Conservation (phyloP, 169 alveolate genomes). For the Neospora caninum region DNA sequence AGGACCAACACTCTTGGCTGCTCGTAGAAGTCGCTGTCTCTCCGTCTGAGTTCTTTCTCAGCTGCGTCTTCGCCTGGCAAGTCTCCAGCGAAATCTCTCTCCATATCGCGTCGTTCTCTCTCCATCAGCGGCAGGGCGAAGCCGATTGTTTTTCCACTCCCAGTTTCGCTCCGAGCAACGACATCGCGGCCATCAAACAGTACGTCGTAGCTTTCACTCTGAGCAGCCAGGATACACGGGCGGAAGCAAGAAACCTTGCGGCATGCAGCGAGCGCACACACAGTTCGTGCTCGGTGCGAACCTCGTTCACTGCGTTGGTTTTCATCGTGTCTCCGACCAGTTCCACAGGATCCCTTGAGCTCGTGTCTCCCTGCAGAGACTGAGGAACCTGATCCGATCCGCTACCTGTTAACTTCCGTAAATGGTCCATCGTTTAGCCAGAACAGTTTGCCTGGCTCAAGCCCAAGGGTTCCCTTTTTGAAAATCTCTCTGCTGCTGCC, state of each 20-base stretch:
- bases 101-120: background rate
- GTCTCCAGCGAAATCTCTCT: background rate
- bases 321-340: no score
- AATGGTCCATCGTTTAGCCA: no score
- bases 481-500: background rate
- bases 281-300: no score
- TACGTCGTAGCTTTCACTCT: constrained; percentile 89
- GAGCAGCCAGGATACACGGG: constrained; percentile 47
- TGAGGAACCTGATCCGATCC: no score
- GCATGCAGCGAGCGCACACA: no score
- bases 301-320: no score
- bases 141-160: constrained; percentile 94
- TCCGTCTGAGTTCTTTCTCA: background rate
- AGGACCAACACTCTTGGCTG: constrained; percentile 4
- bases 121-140: constrained; percentile 97
- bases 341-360: no score
- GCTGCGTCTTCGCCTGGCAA: background rate
- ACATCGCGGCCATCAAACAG: constrained; percentile 94
- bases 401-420: no score
- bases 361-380: no score
- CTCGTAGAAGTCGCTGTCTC: constrained; percentile 11
- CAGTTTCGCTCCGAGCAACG: constrained; percentile 99
- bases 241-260: background rate
- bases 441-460: no score
- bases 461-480: no score